Conservation (phyloP, 1,284 basidiomycete species). For the Irpex sp. region DNA sequence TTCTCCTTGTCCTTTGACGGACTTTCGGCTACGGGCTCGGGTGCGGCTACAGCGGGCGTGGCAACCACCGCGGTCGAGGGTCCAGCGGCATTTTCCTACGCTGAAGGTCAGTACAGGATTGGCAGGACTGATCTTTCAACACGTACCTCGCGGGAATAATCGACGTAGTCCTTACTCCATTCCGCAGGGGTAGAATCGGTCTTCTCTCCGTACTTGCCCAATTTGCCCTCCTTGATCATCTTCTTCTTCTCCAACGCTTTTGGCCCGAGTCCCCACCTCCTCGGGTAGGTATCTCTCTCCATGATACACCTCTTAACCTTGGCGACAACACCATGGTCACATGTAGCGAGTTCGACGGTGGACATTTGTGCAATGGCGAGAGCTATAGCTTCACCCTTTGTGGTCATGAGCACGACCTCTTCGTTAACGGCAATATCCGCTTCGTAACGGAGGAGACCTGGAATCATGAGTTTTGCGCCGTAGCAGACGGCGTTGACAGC, state of each 20-base stretch:
- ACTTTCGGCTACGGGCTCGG: constrained; percentile 33
- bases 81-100: constrained; percentile 38
- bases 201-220: constrained; percentile 94
- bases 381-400: constrained; percentile 99
- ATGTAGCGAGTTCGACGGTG: constrained; percentile 96
- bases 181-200: constrained; percentile 88
- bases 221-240: constrained; percentile 92
- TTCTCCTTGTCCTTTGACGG: constrained; percentile 58
- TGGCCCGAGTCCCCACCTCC: constrained; percentile 97
- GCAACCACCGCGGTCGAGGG: constrained; percentile 28
- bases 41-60: constrained; percentile 19
- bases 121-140: background rate
- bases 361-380: constrained; percentile 98
- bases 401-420: constrained; percentile 99
- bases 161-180: constrained; percentile 93
- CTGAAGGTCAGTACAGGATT: constrained; percentile 2
- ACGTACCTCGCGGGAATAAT: constrained; percentile 71
- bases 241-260: constrained; percentile 98
- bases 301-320: constrained; percentile 99
- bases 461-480: constrained; percentile 99
- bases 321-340: constrained; percentile 98
- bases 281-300: constrained; percentile 98
- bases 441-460: constrained; percentile 96
- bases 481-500: constrained; percentile 99
- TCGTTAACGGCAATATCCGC: constrained; percentile 94